Conservation (phyloP, 2,329 filamentous ascomycete species). For the Aureobasidium lini region DNA sequence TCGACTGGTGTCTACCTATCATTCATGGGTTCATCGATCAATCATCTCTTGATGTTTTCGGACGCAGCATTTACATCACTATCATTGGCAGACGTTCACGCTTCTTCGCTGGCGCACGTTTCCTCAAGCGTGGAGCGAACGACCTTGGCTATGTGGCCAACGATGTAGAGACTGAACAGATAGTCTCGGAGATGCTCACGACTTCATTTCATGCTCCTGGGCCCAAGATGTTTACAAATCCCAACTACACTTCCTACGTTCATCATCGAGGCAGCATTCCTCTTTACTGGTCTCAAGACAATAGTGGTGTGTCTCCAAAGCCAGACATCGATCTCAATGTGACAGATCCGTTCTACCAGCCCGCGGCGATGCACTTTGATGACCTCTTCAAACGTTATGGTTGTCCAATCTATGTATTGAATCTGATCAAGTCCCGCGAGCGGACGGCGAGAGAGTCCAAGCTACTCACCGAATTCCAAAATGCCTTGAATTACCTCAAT, state of each 20-base stretch:
- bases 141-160: conserved; percentile 95
- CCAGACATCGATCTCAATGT: conserved; percentile 92
- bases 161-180: conserved; percentile 97
- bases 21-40: conserved; percentile 97
- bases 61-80: conserved; percentile 81
- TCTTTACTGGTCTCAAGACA: conserved; percentile 95
- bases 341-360: conserved; percentile 92
- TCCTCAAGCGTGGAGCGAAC: conserved; percentile 89
- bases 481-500: conserved; percentile 85
- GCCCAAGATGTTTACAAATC: conserved; percentile 75
- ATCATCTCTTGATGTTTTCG: conserved; percentile 66
- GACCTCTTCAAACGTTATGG: conserved; percentile 91
- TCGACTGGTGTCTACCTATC: conserved; percentile 92
- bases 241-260: conserved; percentile 90
- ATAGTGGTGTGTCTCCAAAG: conserved; percentile 88
- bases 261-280: conserved; percentile 96
- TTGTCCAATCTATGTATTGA: conserved; percentile 82
- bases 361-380: conserved; percentile 90
- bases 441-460: conserved; percentile 87
- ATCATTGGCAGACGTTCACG: conserved; percentile 88
- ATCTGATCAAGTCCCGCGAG: conserved; percentile 80
- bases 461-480: conserved; percentile 76
- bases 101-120: conserved; percentile 88
- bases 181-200: conserved; percentile 87
- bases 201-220: conserved; percentile 94